Percentiles rank a stretch among this genome's conserved stretches.
Evolutionary conservation across 441 rosid species (phyloP).

Genomic region (Pelargonium cotyledonis): DNA sequence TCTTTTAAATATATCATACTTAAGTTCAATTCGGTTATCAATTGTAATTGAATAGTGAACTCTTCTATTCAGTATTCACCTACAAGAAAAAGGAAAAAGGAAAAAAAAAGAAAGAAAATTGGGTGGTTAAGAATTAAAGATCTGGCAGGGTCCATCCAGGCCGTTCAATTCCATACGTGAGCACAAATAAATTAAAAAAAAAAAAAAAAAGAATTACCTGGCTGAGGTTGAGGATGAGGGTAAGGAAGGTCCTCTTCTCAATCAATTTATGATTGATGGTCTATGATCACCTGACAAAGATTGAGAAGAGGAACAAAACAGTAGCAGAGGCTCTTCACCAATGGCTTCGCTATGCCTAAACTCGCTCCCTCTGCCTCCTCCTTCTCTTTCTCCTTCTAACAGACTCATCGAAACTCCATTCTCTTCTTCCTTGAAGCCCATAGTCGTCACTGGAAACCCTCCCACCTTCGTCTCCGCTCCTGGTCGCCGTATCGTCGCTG

Average conservation of each 20-base stretch:
- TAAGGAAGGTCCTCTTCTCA: slow-evolving; percentile 11
- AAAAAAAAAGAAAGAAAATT: neutral
- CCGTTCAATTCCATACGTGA: neutral
- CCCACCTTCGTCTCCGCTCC: slow-evolving; percentile 93
- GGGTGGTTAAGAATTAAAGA: neutral
- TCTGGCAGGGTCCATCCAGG: neutral
- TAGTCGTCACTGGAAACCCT: slow-evolving; percentile 64
- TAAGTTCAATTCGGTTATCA: too few species aligned
- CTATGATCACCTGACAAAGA: too few species aligned
- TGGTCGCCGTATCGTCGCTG: slow-evolving; percentile 81
- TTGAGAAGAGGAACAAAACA: too few species aligned
- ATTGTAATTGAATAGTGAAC: too few species aligned
- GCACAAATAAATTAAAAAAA: neutral
- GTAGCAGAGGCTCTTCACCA: neutral
- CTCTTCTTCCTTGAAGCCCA: slow-evolving; percentile 52
- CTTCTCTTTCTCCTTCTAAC: slow-evolving; percentile 27
- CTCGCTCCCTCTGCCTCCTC: slow-evolving; percentile 38
- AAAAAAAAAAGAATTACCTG: slow-evolving; percentile 11
- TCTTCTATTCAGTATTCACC: too few species aligned
- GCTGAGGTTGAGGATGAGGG: slow-evolving; percentile 9
- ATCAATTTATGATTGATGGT: neutral
- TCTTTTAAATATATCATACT: too few species aligned
- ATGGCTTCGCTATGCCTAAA: slow-evolving; percentile 65
- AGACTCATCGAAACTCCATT: slow-evolving; percentile 37
- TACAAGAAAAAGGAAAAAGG: too few species aligned